Conservation (phyloP, 148 eudicot species). For the Chenopodium suecicum region DNA sequence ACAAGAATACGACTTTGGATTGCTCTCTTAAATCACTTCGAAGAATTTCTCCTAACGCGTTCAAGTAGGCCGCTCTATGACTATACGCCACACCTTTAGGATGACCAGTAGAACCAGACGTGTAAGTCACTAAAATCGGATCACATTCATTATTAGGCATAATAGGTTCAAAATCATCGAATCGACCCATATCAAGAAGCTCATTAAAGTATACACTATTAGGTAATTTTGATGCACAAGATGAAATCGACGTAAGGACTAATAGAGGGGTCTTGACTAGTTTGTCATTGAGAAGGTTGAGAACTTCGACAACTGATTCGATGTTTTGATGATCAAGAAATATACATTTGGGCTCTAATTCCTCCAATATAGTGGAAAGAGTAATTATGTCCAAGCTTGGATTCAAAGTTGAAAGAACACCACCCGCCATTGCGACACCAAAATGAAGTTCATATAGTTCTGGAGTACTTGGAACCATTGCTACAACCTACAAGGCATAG, state of each 20-base stretch:
- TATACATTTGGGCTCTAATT: constrained; percentile 9
- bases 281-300: background rate
- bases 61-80: constrained; percentile 21
- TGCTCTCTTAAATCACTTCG: constrained; percentile 20
- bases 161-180: constrained; percentile 7
- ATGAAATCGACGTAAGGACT: constrained; percentile 10
- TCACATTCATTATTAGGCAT: constrained; percentile 23
- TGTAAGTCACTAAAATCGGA: constrained; percentile 28
- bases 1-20: constrained; percentile 17
- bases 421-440: constrained; percentile 24
- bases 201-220: background rate
- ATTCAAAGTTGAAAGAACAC: constrained; percentile 23
- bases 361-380: constrained; percentile 15
- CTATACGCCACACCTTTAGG: constrained; percentile 29
- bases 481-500: constrained; percentile 20
- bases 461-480: constrained; percentile 15
- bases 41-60: constrained; percentile 25
- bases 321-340: constrained; percentile 10
- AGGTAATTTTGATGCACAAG: background rate
- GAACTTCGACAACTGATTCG: background rate
- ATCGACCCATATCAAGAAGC: constrained; percentile 12
- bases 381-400: constrained; percentile 25
- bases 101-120: constrained; percentile 26
- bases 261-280: constrained; percentile 8
- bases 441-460: constrained; percentile 25